Base-by-base conservation (phyloP, 768 basidiomycete genomes). In the Termitomyces sp. region DNA sequence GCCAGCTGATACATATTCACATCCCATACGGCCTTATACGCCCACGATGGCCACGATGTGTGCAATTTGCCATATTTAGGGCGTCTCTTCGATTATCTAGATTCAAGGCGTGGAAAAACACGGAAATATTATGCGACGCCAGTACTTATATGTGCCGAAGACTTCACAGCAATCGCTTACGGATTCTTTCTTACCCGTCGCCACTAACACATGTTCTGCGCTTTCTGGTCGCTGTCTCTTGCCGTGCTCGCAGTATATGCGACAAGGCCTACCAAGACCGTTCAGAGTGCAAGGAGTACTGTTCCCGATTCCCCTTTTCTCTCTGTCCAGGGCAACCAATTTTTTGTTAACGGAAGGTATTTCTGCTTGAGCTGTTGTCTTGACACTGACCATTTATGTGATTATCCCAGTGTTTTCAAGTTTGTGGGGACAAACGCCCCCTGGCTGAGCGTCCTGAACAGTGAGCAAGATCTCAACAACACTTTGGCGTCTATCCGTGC, bases 381-480 rank as follows among this genome's bases (percentile, higher is more conserved):
- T 53, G 46, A 50, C 37, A 14, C 28, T 19, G 8, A 51, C 38
- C 28, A 31, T 15, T 38, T 30, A n/a, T 40, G 15, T 11, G 17
- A 35, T 56, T 30, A 40, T 45, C 30, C 45, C 54, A 73, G 73
- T 38, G 54, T 52, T 6, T 67, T 71, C 57, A 57, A 63, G 1
- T 68, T 70, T 49, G 61, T 70, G 56, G 72, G 84, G 15, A 86
- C 87, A 0, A 84, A 84, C 57, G 83, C 79, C 1, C 87, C 87
- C 69, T 89, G 87, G 87, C 63, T 89, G 35, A 68, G 78, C 31
- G 68, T 73, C 42, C 65, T 89, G 35, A 84, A 85, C 57, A 66
- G 65, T 11, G 77, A 75, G 28, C 57, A 74, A 44, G 87, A 89
- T 62, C 82, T 89, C 45, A 73, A 78, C 65, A 63, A 72, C 48